Evolutionary conservation across 1,139 yeast genomes (phyloP).

Genomic region (Protomyces lactucae-debilis): DNA sequence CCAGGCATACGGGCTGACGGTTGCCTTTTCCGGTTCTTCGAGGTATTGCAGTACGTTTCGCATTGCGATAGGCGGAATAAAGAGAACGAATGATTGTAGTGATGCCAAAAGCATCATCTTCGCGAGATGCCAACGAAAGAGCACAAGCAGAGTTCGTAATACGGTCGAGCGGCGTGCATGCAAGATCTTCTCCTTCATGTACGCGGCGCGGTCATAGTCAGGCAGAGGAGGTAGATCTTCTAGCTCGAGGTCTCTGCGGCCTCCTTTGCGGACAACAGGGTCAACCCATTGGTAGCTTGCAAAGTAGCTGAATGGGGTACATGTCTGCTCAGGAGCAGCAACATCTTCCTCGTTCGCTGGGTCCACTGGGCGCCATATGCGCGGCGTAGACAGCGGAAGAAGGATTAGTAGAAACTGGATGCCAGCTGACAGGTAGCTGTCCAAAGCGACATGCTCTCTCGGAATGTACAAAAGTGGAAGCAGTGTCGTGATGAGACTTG

Average conservation of each 20-base stretch:
- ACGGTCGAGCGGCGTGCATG: conserved; percentile 3
- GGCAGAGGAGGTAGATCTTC: conserved; percentile 26
- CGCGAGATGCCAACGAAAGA: conserved; percentile 10
- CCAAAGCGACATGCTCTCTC: neutral
- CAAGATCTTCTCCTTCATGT: conserved; percentile 4
- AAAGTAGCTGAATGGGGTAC: conserved; percentile 15
- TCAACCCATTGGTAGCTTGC: conserved; percentile 17
- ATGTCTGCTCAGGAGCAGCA: conserved; percentile 26
- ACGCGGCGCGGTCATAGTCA: conserved; percentile 21
- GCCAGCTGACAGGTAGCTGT: neutral
- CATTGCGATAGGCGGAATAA: conserved; percentile 23
- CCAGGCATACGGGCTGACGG: conserved; percentile 23
- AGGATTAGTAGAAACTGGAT: neutral
- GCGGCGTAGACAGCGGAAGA: conserved; percentile 21
- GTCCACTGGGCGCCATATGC: conserved; percentile 25
- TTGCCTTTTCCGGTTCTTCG: conserved; percentile 8
- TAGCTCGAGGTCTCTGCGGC: conserved; percentile 5
- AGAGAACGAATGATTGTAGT: conserved; percentile 1
- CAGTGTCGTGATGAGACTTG: neutral
- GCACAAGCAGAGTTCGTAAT: conserved; percentile 1
- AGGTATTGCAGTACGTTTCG: conserved; percentile 19
- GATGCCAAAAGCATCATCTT: conserved; percentile 7
- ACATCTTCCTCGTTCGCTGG: conserved; percentile 1
- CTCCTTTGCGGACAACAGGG: conserved; percentile 1
- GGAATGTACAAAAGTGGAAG: neutral